phyloP scores from a whole-genome alignment of 2,329 filamentous ascomycete genomes.

The Plenodomus tracheiphilus region DNA sequence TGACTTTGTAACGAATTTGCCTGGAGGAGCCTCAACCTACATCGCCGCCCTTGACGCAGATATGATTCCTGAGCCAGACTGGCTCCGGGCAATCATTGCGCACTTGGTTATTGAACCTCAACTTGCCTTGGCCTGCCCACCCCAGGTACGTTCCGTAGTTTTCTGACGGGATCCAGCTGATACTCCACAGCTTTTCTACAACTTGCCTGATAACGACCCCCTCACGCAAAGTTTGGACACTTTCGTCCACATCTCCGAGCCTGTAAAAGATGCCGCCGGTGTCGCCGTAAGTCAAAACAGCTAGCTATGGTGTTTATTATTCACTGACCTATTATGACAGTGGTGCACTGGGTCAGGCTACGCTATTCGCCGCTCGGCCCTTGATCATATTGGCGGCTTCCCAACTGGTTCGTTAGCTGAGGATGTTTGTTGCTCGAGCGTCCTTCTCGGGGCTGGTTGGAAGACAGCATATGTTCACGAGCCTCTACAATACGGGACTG shows the following conservation, averaged over 20 bases:
- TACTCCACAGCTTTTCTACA: slow-evolving; percentile 63
- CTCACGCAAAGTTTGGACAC: slow-evolving; percentile 62
- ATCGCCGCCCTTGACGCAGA: slow-evolving; percentile 69
- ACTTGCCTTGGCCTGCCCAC: slow-evolving; percentile 11
- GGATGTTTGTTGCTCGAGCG: slow-evolving; percentile 62
- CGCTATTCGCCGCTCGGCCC: slow-evolving; percentile 60
- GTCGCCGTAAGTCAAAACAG: slow-evolving; percentile 58
- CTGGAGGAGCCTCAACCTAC: slow-evolving; percentile 56
- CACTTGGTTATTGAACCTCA: slow-evolving; percentile 10
- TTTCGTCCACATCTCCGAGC: slow-evolving; percentile 60
- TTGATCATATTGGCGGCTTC: slow-evolving; percentile 65
- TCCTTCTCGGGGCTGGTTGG: slow-evolving; percentile 65
- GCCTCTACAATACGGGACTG: slow-evolving; percentile 23
- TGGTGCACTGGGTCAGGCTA: slow-evolving; percentile 68
- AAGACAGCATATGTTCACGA: slow-evolving; percentile 53
- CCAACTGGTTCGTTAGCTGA: slow-evolving; percentile 63
- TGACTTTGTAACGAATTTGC: slow-evolving; percentile 4
- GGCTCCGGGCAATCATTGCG: slow-evolving; percentile 39
- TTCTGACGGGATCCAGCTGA: too few relatives aligned
- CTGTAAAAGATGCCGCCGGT: slow-evolving; percentile 50
- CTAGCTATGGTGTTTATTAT: not conserved
- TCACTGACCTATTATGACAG: not conserved
- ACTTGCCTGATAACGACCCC: slow-evolving; percentile 61
- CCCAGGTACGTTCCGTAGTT: slow-evolving; percentile 47
- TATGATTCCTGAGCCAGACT: slow-evolving; percentile 67